Base-by-base conservation (phyloP, 345 rosid genomes). In the Populus alba region DNA sequence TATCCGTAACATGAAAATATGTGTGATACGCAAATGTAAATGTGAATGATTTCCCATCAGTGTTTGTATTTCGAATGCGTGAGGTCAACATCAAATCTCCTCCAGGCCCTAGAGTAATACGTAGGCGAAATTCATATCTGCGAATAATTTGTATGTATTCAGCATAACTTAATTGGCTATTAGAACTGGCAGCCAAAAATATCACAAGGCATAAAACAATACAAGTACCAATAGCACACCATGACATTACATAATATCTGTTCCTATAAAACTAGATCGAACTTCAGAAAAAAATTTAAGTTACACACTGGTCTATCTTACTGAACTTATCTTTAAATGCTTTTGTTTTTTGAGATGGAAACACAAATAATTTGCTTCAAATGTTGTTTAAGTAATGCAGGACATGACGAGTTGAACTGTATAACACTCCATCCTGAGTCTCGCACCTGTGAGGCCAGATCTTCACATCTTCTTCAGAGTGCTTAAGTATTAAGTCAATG, bases 71-170 rank as follows among this genome's bases (percentile, higher is more conserved):
- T 49, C 82, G 78, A 49, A 82, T 75, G 74, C 82, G 85, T 9
- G 85, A 79, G 57, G 82, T 82, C 77, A 82, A 72, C 82, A 82
- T 79, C 41, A 82, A 73, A 78, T 82, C 82, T 71, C 85, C 85
- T 11, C 77, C 85, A 29, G 85, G 79, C 45, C 84, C 84, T 27
- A 82, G 69, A 33, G 75, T 66, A 71, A 82, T 47, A 39, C 85
- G 75, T 43, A 82, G 27, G 23, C 85, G 85, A 67, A 82, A 78
- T 62, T 82, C 85, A 66, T 35, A 82, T 15, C 85, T 82, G 77
- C 65, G 59, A 38, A 70, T 22, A 65, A 49, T 15, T 38, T 17
- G 41, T n/a, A 70, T 25, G 25, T 43, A 67, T 55, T 37, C 16
- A 33, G 2, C 49, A 17, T 57, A 45, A 72, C 47, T 65, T n/a